Percentiles rank a stretch among this genome's conserved stretches.
phyloP scores from a whole-genome alignment of 2,329 filamentous ascomycete species.

The Corynespora cassiicola region DNA sequence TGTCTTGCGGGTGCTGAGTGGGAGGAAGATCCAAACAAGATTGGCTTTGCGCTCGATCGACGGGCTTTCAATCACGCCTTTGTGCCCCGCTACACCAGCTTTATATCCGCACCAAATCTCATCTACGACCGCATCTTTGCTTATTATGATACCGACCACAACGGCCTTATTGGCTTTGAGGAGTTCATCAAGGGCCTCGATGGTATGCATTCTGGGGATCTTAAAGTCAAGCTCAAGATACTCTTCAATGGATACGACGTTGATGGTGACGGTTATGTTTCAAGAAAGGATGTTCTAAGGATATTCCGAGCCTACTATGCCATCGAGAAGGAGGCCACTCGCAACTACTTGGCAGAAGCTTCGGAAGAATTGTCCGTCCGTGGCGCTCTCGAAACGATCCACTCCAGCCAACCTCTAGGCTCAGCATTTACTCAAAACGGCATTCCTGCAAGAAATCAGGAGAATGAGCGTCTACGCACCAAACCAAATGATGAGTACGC shows the following conservation, averaged over 20 bases:
- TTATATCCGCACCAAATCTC: constrained; percentile 80
- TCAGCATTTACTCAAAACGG: constrained; percentile 50
- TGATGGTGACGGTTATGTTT: constrained; percentile 84
- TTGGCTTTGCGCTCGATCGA: constrained; percentile 85
- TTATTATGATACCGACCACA: constrained; percentile 91
- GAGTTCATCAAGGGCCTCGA: constrained; percentile 89
- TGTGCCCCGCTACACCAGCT: constrained; percentile 80
- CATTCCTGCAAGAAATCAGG: constrained; percentile 30
- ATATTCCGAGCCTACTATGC: constrained; percentile 94
- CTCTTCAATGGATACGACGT: constrained; percentile 92
- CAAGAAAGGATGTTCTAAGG: constrained; percentile 84
- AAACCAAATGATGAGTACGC: constrained; percentile 42
- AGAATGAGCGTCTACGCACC: constrained; percentile 22
- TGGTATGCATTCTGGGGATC: constrained; percentile 57
- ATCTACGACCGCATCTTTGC: constrained; percentile 97
- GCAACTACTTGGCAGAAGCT: constrained; percentile 78
- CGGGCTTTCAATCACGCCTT: constrained; percentile 92
- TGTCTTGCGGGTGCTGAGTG: constrained; percentile 89
- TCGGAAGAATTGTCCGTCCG: constrained; percentile 76
- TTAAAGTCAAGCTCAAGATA: constrained; percentile 57
- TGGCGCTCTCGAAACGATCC: constrained; percentile 46
- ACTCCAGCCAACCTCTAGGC: constrained; percentile 54
- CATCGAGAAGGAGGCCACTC: constrained; percentile 86
- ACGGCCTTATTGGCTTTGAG: constrained; percentile 88
- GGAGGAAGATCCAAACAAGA: constrained; percentile 77